Evolutionary conservation across 257 asterid genomes (phyloP).

Genomic region (Solanum etuberosum): DNA sequence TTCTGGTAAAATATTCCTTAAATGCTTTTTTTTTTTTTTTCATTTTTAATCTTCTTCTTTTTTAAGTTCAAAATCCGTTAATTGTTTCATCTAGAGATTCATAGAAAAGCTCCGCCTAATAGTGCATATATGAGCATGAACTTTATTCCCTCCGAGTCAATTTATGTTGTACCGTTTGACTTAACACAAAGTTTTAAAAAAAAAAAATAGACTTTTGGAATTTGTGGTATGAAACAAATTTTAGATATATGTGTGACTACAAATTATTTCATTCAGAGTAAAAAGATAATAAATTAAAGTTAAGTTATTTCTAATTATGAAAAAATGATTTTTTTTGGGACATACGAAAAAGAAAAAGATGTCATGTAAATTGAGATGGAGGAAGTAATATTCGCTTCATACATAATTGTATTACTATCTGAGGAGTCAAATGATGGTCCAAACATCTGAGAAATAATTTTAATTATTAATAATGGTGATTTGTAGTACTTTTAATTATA

Average conservation of each 20-base stretch:
- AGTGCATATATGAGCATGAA: not conserved
- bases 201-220: not conserved
- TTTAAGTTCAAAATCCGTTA: not conserved
- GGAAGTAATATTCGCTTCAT: no score
- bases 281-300: not conserved
- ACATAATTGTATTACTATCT: not conserved
- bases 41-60: no score
- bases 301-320: not conserved
- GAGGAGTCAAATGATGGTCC: not conserved
- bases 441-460: not conserved
- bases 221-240: not conserved
- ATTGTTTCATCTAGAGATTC: not conserved
- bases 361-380: not conserved
- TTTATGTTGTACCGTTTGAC: not conserved
- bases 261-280: no score
- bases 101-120: not conserved
- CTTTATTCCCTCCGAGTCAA: not conserved
- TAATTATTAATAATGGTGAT: not conserved
- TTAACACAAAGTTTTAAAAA: not conserved
- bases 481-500: not conserved
- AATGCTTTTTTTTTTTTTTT: no score
- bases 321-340: not conserved
- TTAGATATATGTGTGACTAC: not conserved
- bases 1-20: not conserved
- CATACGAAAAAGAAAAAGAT: not conserved